Evolutionary conservation across 306 rosid species (phyloP).

Genomic region (Mucuna pruriens): DNA sequence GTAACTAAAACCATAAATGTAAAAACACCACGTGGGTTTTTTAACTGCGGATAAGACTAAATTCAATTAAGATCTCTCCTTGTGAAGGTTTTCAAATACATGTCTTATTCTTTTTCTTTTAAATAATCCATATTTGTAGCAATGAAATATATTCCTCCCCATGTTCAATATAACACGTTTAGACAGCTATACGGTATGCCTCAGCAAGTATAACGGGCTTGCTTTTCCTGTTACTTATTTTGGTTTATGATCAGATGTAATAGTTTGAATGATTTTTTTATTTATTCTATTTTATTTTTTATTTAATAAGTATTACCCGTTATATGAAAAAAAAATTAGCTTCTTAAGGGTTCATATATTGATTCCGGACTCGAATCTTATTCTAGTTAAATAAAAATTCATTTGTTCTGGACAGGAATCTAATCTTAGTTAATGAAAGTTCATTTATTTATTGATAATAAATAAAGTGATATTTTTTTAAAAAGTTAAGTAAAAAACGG

Average conservation of each 20-base stretch:
- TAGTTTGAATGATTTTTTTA: too few relatives aligned
- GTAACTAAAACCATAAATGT: not conserved
- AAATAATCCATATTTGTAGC: too few relatives aligned
- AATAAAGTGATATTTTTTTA: too few relatives aligned
- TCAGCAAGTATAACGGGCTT: not conserved
- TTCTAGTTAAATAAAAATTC: not conserved
- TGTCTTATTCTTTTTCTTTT: too few relatives aligned
- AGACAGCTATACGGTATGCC: not conserved
- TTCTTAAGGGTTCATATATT: too few relatives aligned
- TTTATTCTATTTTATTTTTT: too few relatives aligned
- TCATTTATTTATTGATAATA: too few relatives aligned
- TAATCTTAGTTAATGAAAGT: not conserved
- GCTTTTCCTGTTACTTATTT: not conserved
- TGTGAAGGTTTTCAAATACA: too few relatives aligned
- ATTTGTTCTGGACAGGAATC: not conserved
- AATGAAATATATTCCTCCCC: too few relatives aligned
- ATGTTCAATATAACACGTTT: not conserved
- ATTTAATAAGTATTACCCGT: not conserved
- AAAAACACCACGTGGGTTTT: too few relatives aligned
- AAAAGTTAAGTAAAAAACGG: not conserved
- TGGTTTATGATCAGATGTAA: not conserved
- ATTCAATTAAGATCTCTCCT: too few relatives aligned
- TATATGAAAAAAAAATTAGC: not conserved
- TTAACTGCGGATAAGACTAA: too few relatives aligned
- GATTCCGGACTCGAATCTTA: not conserved